Evolutionary conservation across 371 early-diverging fungal genomes (phyloP).

Genomic region (Apophysomyces trapeziformis): DNA sequence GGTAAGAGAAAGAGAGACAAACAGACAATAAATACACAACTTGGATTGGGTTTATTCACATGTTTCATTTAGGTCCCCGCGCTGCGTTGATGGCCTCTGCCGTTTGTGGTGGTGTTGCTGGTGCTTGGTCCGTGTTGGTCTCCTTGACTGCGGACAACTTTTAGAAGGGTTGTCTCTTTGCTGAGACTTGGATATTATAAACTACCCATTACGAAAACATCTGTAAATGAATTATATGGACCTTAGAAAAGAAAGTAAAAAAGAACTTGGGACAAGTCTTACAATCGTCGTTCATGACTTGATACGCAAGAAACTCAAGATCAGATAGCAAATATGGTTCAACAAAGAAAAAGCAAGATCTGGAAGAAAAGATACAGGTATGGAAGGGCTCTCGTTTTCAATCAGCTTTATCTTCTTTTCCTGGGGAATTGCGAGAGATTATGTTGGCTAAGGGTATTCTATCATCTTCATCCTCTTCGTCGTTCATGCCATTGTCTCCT

Average conservation of each 20-base stretch:
- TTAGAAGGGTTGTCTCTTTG: neutral
- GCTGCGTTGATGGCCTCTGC: conserved; percentile 60
- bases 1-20: conserved; percentile 27
- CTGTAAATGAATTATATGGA: too few species aligned
- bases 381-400: neutral
- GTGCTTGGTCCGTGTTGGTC: conserved; percentile 51
- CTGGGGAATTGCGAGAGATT: neutral
- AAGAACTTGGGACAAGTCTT: too few species aligned
- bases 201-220: too few species aligned
- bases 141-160: conserved; percentile 38
- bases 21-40: neutral
- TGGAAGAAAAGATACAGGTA: neutral
- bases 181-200: too few species aligned
- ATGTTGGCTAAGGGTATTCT: conserved; percentile 6
- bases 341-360: too few species aligned
- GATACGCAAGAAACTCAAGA: too few species aligned
- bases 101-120: conserved; percentile 62
- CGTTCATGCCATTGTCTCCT: conserved; percentile 31
- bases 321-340: too few species aligned
- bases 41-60: neutral
- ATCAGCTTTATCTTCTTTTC: conserved; percentile 7
- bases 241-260: too few species aligned
- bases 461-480: conserved; percentile 33
- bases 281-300: too few species aligned
- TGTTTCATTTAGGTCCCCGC: conserved; percentile 44